Percentiles rank a stretch among this genome's conserved stretches.
These are phyloP conservation scores for Entomortierella beljakovae DNA, from an alignment of 192 early-diverging fungal genomes.

Conservation along the genomic window DNA sequence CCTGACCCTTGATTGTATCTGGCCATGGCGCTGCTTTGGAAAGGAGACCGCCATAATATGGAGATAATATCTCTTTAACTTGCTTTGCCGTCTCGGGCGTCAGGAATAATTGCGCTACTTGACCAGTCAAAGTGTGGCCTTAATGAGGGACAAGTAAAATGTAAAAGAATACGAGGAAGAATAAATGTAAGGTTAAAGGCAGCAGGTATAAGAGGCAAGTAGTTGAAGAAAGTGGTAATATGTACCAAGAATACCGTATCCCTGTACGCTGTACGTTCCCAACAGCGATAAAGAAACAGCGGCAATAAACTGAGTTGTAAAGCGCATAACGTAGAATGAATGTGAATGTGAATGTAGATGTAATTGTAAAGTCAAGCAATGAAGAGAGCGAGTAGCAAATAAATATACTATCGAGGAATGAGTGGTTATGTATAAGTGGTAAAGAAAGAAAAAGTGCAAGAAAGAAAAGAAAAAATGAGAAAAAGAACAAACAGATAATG, in stretches of 20 bases:
- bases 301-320: neutral
- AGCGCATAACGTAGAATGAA: neutral
- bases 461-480: neutral
- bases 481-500: neutral
- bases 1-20: slow-evolving; percentile 49
- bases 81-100: slow-evolving; percentile 44
- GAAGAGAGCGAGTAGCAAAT: neutral
- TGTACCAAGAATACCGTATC: slow-evolving; percentile 46
- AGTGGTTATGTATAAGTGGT: neutral
- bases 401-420: neutral
- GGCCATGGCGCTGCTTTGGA: slow-evolving; percentile 54
- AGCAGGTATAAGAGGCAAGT: neutral
- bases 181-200: neutral
- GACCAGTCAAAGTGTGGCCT: slow-evolving; percentile 52
- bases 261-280: slow-evolving; percentile 14
- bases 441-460: neutral
- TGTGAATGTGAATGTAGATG: neutral
- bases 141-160: neutral
- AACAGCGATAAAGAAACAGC: slow-evolving; percentile 12
- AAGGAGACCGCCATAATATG: slow-evolving; percentile 48
- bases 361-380: neutral
- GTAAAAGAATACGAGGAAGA: neutral
- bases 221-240: neutral
- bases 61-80: slow-evolving; percentile 46
- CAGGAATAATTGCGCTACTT: slow-evolving; percentile 44